Evolutionary conservation across 352 stramenopile genomes (phyloP).

Genomic region (Phytophthora multivora): DNA sequence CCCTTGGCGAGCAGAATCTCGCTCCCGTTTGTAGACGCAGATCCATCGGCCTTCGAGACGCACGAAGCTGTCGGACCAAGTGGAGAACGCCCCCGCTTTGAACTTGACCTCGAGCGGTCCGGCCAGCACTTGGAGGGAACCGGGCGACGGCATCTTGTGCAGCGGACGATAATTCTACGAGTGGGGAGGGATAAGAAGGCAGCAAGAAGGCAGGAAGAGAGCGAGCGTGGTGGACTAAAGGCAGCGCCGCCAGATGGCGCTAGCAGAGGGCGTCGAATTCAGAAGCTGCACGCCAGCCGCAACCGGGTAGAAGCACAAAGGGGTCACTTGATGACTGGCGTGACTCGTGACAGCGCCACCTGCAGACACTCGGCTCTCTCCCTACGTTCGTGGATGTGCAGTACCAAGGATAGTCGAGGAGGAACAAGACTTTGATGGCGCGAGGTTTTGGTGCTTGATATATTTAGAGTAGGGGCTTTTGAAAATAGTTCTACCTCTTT

Average conservation of each 20-base stretch:
- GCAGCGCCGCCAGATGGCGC: constrained; percentile 14
- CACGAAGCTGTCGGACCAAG: constrained; percentile 69
- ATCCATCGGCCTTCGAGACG: constrained; percentile 73
- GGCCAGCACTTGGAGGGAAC: constrained; percentile 53
- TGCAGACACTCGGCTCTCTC: constrained; percentile 20
- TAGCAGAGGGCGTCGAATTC: constrained; percentile 27
- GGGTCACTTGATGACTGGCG: constrained; percentile 18
- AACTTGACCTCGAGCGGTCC: constrained; percentile 74
- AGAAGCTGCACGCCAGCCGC: constrained; percentile 18
- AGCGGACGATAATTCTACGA: constrained; percentile 14
- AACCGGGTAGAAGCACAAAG: constrained; percentile 2
- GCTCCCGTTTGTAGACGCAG: constrained; percentile 71
- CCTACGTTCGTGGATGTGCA: constrained; percentile 8
- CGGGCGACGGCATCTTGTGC: constrained; percentile 28
- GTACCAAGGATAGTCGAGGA: constrained; percentile 1
- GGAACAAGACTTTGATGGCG: not conserved
- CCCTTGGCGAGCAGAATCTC: constrained; percentile 55
- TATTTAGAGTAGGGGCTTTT: constrained; percentile 1
- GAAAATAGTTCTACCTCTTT: not conserved
- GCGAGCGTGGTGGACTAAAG: constrained; percentile 31
- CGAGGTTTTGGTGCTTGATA: constrained; percentile 1
- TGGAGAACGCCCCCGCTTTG: constrained; percentile 68
- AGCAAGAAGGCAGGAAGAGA: constrained; percentile 7
- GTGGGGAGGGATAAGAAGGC: constrained; percentile 19
- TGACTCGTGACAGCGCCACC: constrained; percentile 3